phyloP scores from a whole-genome alignment of 108 stramenopile genomes.

The Cyclotella atomus region DNA sequence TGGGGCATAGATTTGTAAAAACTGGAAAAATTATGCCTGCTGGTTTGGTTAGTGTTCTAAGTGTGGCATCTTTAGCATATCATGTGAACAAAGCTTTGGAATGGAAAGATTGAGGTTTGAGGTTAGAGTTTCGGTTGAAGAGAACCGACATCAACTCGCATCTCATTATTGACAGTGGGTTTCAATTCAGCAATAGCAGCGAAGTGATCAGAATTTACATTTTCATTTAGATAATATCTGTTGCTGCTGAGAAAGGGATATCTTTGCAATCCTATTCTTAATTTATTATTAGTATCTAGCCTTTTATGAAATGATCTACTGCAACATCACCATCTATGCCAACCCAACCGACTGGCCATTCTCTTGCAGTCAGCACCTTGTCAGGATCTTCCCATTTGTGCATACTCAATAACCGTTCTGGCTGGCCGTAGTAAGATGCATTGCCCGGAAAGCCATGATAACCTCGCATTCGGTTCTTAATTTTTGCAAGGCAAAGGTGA shows the following conservation, averaged over 20 bases:
- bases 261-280: too few species aligned
- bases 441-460: conserved; percentile 77
- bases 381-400: conserved; percentile 66
- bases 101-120: conserved; percentile 35
- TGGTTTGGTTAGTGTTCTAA: conserved; percentile 41
- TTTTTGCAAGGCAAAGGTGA: too few species aligned
- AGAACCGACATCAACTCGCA: too few species aligned
- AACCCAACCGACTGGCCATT: conserved; percentile 65
- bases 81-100: conserved; percentile 52
- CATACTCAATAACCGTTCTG: conserved; percentile 54
- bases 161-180: too few species aligned
- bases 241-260: not conserved
- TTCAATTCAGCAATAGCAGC: too few species aligned
- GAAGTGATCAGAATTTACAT: too few species aligned
- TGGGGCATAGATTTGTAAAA: conserved; percentile 72
- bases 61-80: conserved; percentile 34
- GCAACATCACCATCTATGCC: conserved; percentile 74
- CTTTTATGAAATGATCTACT: not conserved
- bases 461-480: conserved; percentile 80
- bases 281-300: too few species aligned
- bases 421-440: conserved; percentile 66
- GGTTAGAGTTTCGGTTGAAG: too few species aligned
- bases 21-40: conserved; percentile 85
- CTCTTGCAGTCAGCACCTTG: conserved; percentile 37
- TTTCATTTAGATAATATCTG: too few species aligned